Evolutionary conservation across 148 eudicot genomes (phyloP), one percentile per base, ranked within the genome.

Genomic region (Simmondsia chinensis): DNA sequence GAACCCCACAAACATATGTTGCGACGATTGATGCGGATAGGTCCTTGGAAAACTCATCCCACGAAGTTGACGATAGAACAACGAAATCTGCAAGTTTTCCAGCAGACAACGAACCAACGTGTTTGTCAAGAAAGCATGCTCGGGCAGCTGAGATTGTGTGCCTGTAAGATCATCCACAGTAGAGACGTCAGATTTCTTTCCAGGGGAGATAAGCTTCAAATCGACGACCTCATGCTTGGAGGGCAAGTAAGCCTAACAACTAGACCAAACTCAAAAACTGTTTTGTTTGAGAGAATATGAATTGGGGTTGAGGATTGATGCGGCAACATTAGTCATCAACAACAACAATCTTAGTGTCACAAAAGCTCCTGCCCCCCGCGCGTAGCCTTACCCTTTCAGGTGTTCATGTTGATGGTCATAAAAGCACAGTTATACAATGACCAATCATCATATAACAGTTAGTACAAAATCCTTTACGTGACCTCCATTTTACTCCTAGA

Each of bases 51-150:
- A 91, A 71, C 10, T 53, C 48, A 12, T 86, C 80, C 94, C 89
- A 93, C 18, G 94, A 82, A 66, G 72, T 49, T 24, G 64, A 46
- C 9, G 83, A 72, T 21, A 93, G 54, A 28, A 93, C 66, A 8
- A 86, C 99, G 56, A 93, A 93, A 65, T 93, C 99, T 25, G 94
- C 99, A 38, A 68, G 46, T 61, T 93, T 93, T 21, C 96, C 99
- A 0, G 76, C 60, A 39, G 97, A 77, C 52, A 93, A 46, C 18
- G 99, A 93, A 17, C 99, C 99, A 20, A 93, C 47, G 25, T 77
- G 73, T 49, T 79, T 50, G 24, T 86, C 99, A 18, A 86, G 80
- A 63, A 79, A 82, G 63, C 94, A 75, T 17, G 94, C 73, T 48
- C 42, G 70, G 32, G 99, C 99, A 48, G 96, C 96, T 20, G 81